Evolutionary conservation across 495 filamentous ascomycete species (phyloP).

Genomic region (Acidomyces sp.): DNA sequence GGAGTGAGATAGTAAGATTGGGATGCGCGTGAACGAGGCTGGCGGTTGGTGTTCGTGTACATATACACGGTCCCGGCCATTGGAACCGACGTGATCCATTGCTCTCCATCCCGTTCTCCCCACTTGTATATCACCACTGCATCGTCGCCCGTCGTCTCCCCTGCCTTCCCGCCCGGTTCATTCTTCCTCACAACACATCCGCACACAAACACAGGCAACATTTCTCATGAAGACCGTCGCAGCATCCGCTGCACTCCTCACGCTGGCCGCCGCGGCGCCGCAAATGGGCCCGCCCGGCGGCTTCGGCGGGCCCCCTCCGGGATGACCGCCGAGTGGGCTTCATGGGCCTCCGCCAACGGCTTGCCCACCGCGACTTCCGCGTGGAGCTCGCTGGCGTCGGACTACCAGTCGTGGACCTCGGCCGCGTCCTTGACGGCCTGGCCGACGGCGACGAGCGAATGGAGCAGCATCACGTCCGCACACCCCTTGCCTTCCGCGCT

Average conservation of each 20-base stretch:
- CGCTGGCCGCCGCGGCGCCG: conserved; percentile 5
- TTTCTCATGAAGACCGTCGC: conserved; percentile 7
- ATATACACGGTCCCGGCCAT: no score
- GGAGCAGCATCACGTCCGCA: conserved; percentile 6
- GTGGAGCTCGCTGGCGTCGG: not conserved
- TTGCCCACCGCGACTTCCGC: conserved; percentile 6
- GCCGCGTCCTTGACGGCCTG: conserved; percentile 7
- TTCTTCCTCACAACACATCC: conserved; percentile 1
- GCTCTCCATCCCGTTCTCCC: no score
- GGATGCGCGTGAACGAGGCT: no score
- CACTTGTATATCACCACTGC: no score
- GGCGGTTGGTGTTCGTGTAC: no score
- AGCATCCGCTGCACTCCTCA: conserved; percentile 3
- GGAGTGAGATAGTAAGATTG: no score
- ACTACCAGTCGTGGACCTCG: conserved; percentile 7
- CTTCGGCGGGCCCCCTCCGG: conserved; percentile 7
- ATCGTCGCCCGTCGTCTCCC: no score
- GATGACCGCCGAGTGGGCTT: not conserved
- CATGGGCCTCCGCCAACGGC: conserved; percentile 2
- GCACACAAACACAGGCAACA: not conserved
- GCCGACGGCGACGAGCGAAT: conserved; percentile 12
- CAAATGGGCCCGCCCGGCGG: conserved; percentile 3
- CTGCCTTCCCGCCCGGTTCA: not conserved
- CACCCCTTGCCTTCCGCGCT: conserved; percentile 9
- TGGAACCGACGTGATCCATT: no score